Base-by-base conservation (phyloP, 176 grass and related monocot genomes). In the Bonia amplexicaulis region DNA sequence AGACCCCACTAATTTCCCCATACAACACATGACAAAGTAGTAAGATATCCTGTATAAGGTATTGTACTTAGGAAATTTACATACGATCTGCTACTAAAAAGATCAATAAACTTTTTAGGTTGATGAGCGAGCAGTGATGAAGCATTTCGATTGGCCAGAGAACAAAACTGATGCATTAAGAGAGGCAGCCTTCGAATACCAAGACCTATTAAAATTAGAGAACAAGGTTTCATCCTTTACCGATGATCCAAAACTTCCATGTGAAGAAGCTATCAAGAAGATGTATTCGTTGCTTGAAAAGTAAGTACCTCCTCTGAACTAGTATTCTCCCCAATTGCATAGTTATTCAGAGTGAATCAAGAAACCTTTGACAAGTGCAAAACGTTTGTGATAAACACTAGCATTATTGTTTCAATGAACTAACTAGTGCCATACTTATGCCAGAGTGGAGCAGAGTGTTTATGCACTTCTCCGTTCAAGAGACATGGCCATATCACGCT, bases 121-220 rank as follows among this genome's bases (percentile, higher is more conserved):
- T 71, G 93, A 98, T 59, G 96, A 98, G 60, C 64, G 93, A 66
- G 96, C 93, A 73, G 96, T 98, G 62, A 86, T 98, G 57, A 98
- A 98, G 78, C 96, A 98, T 72, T 97, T 97, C 14, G 95, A 97
- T 83, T 97, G 95, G 95, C 92, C 90, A 73, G 95, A 97, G 74
- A 92, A 88, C 76, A 97, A 97, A 89, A 93, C 95, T 26, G 92
- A 97, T 88, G 95, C 95, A 74, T 59, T 94, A 84, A 85, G 95
- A 83, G 95, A 94, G 58, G 92, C 92, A 13, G 79, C 90, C 68
- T 97, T 94, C 60, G 92, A 97, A 73, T 84, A 91, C 51, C 90
- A 94, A 62, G 95, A 97, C 73, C 85, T 97, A 71, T 13, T 88
- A 45, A 97, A 97, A 71, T 71, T 98, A 81, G 84, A 95, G 80